phyloP scores from a whole-genome alignment of 2,329 filamentous ascomycete genomes.

The Leptographium procerum region DNA sequence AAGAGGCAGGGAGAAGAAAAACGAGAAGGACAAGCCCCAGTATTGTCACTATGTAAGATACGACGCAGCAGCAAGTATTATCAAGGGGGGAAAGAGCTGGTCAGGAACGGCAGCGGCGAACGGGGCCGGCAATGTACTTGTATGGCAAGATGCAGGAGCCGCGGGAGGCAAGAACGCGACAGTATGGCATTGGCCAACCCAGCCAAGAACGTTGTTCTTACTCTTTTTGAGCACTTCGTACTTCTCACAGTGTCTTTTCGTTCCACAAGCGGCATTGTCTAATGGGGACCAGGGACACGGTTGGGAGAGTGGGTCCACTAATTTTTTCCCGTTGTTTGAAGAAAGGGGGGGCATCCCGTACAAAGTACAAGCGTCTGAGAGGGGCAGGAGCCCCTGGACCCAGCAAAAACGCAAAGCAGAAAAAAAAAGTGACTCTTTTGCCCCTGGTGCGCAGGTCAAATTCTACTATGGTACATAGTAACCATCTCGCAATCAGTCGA shows the following conservation, averaged over 20 bases:
- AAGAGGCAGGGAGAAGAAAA: neutral
- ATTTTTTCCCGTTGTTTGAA: neutral
- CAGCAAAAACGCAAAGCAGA: too few species aligned
- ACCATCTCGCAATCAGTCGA: neutral
- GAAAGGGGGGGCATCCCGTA: neutral
- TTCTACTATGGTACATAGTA: too few species aligned
- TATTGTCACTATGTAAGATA: too few species aligned
- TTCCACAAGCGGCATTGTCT: neutral
- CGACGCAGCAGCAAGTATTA: neutral
- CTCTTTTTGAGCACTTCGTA: too few species aligned
- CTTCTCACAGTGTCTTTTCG: neutral
- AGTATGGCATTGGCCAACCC: neutral
- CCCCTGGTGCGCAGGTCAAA: neutral
- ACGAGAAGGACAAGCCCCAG: neutral
- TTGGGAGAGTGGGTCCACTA: neutral
- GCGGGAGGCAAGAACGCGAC: neutral
- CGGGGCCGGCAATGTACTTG: neutral
- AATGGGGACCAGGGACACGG: neutral
- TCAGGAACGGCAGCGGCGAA: neutral
- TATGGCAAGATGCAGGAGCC: neutral
- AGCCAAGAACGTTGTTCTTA: too few species aligned
- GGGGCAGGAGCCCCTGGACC: neutral
- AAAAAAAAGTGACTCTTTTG: too few species aligned
- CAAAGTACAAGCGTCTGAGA: too few species aligned
- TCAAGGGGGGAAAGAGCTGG: neutral